These are phyloP conservation scores for Hypericum perforatum DNA, from an alignment of 345 rosid genomes.

Conservation along the genomic window DNA sequence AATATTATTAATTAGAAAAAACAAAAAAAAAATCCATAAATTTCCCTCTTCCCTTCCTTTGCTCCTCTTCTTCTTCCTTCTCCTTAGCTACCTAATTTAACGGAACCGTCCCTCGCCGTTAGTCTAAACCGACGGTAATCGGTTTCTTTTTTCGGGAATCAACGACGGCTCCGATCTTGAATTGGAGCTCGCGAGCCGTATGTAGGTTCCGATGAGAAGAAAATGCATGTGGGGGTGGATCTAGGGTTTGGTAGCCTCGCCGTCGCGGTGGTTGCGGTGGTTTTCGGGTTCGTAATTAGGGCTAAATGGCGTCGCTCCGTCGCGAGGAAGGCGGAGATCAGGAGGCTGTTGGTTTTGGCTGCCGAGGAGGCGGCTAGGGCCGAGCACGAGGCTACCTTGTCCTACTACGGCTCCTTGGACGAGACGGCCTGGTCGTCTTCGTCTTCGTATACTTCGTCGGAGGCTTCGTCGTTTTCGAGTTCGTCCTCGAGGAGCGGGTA, in stretches of 20 bases:
- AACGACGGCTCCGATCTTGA: constrained; percentile 11
- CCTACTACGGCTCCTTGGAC: constrained; percentile 12
- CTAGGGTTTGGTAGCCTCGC: constrained; percentile 77
- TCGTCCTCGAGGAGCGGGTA: constrained; percentile 24
- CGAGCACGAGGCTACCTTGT: constrained; percentile 59
- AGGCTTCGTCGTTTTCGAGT: constrained; percentile 11
- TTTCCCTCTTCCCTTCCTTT: constrained; percentile 8
- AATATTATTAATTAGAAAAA: neutral
- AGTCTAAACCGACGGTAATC: constrained; percentile 14
- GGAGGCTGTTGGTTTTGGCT: constrained; percentile 61
- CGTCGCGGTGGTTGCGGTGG: constrained; percentile 40
- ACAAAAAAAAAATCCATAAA: neutral
- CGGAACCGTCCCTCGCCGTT: constrained; percentile 1
- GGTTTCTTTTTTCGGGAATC: constrained; percentile 8
- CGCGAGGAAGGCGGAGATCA: constrained; percentile 62
- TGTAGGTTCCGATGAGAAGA: too few relatives aligned
- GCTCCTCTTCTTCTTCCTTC: neutral
- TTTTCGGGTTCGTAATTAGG: constrained; percentile 36
- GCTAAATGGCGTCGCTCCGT: constrained; percentile 60
- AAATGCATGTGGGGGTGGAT: constrained; percentile 76
- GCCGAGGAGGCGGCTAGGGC: constrained; percentile 81
- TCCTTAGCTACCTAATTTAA: neutral
- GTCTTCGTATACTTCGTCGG: neutral
- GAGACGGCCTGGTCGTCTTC: too few relatives aligned
- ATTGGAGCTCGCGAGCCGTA: neutral